A percentile compares a stretch with the other conserved stretches of the same genome.
phyloP scores from a whole-genome alignment of 2,329 filamentous ascomycete species.

The Tolypocladium pustulatum region DNA sequence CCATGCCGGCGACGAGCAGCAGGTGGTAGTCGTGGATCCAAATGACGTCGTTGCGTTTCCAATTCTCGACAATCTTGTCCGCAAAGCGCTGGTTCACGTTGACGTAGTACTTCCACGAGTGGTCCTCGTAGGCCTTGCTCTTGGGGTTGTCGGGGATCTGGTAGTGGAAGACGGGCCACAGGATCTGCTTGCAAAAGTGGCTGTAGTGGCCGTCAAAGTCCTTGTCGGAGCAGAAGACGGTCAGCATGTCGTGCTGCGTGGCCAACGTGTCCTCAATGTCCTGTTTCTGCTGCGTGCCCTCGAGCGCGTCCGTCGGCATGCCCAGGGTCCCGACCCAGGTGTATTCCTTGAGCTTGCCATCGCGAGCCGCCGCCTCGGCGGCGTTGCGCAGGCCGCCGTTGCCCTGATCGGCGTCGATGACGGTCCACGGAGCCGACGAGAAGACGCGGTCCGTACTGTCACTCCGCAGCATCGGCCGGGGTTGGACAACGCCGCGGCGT shows the following conservation, averaged over 20 bases:
- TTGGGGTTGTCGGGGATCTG: conserved; percentile 96
- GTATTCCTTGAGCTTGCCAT: conserved; percentile 60
- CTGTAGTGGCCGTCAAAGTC: conserved; percentile 92
- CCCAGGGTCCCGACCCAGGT: conserved; percentile 90
- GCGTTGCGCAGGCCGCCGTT: conserved; percentile 90
- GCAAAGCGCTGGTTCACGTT: conserved; percentile 90
- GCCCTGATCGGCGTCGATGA: conserved; percentile 79
- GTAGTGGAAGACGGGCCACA: conserved; percentile 98
- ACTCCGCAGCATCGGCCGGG: conserved; percentile 39
- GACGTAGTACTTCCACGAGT: conserved; percentile 92
- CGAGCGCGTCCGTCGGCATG: conserved; percentile 83
- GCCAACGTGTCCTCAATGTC: conserved; percentile 76
- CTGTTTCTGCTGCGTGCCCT: conserved; percentile 61
- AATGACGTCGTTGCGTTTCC: conserved; percentile 85
- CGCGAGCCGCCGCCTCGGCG: conserved; percentile 63
- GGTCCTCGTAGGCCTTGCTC: conserved; percentile 95
- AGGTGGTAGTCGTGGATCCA: conserved; percentile 97
- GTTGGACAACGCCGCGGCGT: conserved; percentile 47
- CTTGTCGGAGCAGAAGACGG: conserved; percentile 79
- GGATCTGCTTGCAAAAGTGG: conserved; percentile 94
- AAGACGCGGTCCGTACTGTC: conserved; percentile 61
- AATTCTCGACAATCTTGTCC: conserved; percentile 79
- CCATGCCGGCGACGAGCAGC: conserved; percentile 77
- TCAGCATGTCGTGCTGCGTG: conserved; percentile 70
- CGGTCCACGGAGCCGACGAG: conserved; percentile 68